These are phyloP conservation scores for Clavulina sp. DNA, from an alignment of 768 basidiomycete genomes.

Conservation along the genomic window DNA sequence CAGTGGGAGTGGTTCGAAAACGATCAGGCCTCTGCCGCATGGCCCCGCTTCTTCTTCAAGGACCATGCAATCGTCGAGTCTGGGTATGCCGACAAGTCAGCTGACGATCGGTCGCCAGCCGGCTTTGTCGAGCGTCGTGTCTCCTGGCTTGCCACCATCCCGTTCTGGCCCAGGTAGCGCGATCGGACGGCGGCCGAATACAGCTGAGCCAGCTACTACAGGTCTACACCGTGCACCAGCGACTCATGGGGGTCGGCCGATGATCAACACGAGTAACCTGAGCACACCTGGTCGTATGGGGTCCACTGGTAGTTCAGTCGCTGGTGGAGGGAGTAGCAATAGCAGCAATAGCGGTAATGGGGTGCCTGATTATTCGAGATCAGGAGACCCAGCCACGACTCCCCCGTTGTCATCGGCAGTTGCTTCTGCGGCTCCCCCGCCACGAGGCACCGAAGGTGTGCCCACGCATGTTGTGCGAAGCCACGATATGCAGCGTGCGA, in stretches of 20 bases:
- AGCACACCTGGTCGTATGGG: not conserved
- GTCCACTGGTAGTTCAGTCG: not conserved
- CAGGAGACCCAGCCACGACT: too few species aligned
- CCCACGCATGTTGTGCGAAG: too few species aligned
- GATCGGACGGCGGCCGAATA: not conserved
- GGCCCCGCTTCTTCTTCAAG: not conserved
- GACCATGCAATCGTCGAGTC: not conserved
- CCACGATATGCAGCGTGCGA: too few species aligned
- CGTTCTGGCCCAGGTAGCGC: too few species aligned
- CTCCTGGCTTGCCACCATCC: too few species aligned
- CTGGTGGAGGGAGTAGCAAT: not conserved
- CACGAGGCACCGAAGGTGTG: too few species aligned
- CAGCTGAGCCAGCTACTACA: not conserved
- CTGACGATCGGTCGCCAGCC: not conserved
- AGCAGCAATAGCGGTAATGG: not conserved
- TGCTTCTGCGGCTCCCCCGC: too few species aligned
- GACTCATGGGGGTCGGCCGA: too few species aligned
- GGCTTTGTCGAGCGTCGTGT: too few species aligned
- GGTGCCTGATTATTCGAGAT: slow-evolving; percentile 15
- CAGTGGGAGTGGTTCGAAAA: not conserved
- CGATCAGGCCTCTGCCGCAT: not conserved
- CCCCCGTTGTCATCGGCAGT: too few species aligned
- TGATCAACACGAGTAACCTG: not conserved
- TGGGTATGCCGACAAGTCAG: not conserved
- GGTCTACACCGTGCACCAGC: not conserved